phyloP scores from a whole-genome alignment of 1,284 basidiomycete species.

The Pseudozyma hubeiensis region DNA sequence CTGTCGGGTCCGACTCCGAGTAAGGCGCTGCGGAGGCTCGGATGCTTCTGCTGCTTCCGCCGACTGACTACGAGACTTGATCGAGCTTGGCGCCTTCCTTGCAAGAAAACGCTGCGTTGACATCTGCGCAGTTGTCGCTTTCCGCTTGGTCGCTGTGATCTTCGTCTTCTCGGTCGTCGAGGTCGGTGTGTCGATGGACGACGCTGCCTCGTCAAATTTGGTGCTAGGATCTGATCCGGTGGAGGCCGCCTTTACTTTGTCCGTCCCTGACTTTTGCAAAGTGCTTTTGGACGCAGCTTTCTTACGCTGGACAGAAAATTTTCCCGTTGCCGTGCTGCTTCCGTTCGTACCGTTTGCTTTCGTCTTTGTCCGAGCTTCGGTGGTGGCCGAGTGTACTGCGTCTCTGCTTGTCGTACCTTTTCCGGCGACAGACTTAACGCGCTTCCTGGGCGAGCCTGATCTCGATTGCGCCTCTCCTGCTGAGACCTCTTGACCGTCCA shows the following conservation, averaged over 20 bases:
- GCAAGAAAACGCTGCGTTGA: slow-evolving; percentile 5
- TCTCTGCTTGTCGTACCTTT: slow-evolving; percentile 9
- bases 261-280: too few species aligned
- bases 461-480: not conserved
- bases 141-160: not conserved
- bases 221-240: not conserved
- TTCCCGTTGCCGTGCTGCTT: not conserved
- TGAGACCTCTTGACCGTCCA: not conserved
- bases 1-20: slow-evolving; percentile 40
- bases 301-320: not conserved
- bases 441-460: slow-evolving; percentile 20
- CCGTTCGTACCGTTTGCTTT: not conserved
- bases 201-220: not conserved
- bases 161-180: slow-evolving; percentile 2
- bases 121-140: not conserved
- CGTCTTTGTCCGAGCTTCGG: slow-evolving; percentile 5
- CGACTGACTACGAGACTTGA: slow-evolving; percentile 13
- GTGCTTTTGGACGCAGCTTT: slow-evolving; percentile 8
- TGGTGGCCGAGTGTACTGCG: not conserved
- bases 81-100: slow-evolving; percentile 10
- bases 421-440: slow-evolving; percentile 5
- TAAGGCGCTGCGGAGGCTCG: slow-evolving; percentile 28
- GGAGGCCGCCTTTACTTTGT: too few species aligned
- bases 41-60: slow-evolving; percentile 9
- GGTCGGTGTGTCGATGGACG: not conserved